These are phyloP conservation scores for Pyrenophora teres DNA, from an alignment of 2,329 filamentous ascomycete species.

Conservation along the genomic window DNA sequence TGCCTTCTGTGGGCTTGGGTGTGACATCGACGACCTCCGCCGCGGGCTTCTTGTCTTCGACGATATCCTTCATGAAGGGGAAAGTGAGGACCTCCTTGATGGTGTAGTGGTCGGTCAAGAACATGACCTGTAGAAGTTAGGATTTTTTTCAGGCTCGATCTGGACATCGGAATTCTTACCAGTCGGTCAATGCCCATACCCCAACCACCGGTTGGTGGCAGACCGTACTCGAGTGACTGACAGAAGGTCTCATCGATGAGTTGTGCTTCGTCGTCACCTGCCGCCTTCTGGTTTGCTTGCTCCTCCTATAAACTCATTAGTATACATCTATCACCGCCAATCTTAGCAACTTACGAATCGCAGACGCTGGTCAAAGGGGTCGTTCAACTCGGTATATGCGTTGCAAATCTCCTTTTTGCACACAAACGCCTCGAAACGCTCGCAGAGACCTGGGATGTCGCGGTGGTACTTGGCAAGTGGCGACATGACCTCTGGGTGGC, in stretches of 20 bases:
- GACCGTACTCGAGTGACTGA: constrained; percentile 82
- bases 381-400: constrained; percentile 97
- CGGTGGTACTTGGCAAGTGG: constrained; percentile 96
- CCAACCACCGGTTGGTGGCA: constrained; percentile 92
- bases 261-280: constrained; percentile 97
- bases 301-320: constrained; percentile 59
- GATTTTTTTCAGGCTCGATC: too few species aligned
- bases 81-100: constrained; percentile 97
- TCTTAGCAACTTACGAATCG: constrained; percentile 60
- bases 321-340: not conserved
- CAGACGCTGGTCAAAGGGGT: constrained; percentile 87
- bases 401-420: constrained; percentile 98
- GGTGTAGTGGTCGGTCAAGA: constrained; percentile 91
- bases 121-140: constrained; percentile 64
- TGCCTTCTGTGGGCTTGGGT: constrained; percentile 65
- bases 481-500: constrained; percentile 87
- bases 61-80: constrained; percentile 90
- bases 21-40: constrained; percentile 67
- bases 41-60: constrained; percentile 52
- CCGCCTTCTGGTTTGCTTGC: constrained; percentile 88
- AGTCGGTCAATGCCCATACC: constrained; percentile 94
- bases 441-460: constrained; percentile 76
- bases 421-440: constrained; percentile 97
- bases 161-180: constrained; percentile 37
- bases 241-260: constrained; percentile 96